phyloP scores from a whole-genome alignment of 805 yeast species.

The Wickerhamiella spandovensis region DNA sequence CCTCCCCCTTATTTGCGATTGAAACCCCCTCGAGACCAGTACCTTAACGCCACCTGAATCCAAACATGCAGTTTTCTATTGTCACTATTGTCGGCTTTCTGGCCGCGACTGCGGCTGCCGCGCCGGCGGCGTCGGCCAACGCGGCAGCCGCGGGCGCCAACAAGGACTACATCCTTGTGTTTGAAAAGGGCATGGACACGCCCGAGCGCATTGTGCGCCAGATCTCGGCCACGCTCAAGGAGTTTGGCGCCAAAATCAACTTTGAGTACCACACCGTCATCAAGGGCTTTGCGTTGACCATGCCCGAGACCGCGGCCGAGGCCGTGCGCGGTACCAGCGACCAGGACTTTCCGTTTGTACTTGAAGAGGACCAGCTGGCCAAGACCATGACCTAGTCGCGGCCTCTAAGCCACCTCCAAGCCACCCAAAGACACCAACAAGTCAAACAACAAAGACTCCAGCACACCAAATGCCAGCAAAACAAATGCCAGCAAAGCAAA shows the following conservation, averaged over 20 bases:
- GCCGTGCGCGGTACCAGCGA: slow-evolving; percentile 14
- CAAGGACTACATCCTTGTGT: slow-evolving; percentile 19
- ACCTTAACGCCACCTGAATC: neutral
- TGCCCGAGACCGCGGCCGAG: slow-evolving; percentile 24
- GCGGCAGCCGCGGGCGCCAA: neutral
- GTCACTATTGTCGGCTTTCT: neutral
- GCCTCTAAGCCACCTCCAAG: no score
- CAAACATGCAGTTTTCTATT: neutral
- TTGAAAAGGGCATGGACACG: slow-evolving; percentile 21
- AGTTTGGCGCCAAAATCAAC: slow-evolving; percentile 33
- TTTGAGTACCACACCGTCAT: slow-evolving; percentile 35
- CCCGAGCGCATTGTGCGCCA: slow-evolving; percentile 23
- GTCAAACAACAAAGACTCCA: no score
- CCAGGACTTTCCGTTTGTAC: slow-evolving; percentile 28
- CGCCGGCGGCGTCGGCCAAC: neutral
- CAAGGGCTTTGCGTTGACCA: slow-evolving; percentile 35
- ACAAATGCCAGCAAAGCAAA: no score
- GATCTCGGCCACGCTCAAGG: slow-evolving; percentile 25
- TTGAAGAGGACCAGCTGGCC: slow-evolving; percentile 34
- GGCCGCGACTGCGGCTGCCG: neutral
- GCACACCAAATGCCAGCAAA: no score
- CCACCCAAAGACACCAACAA: no score
- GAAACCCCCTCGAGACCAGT: neutral
- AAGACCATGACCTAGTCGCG: neutral
- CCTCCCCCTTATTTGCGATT: neutral